These are phyloP conservation scores for Heterobasidion occidentale DNA, from an alignment of 1,284 basidiomycete genomes.

Conservation along the genomic window DNA sequence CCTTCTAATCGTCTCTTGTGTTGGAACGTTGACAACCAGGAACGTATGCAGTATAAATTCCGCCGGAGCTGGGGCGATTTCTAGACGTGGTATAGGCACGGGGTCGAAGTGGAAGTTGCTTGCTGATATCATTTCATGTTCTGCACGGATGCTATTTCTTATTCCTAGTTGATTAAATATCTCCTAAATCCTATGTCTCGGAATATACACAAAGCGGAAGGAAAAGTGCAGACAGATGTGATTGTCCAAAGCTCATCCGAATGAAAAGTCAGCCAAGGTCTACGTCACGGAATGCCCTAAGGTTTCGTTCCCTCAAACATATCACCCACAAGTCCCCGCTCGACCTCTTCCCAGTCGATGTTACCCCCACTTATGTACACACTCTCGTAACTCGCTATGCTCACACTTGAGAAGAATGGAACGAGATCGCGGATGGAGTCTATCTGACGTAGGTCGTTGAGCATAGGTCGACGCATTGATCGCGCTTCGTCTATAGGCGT, in stretches of 20 bases:
- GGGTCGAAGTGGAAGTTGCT: too few species aligned
- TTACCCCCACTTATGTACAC: constrained; percentile 74
- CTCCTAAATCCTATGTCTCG: too few species aligned
- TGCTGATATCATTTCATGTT: too few species aligned
- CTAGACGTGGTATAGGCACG: constrained; percentile 20
- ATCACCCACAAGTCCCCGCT: constrained; percentile 72
- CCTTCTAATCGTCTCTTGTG: constrained; percentile 6
- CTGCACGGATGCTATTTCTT: too few species aligned
- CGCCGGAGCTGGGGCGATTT: constrained; percentile 80
- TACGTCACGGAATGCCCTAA: neutral
- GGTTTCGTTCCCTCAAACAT: constrained; percentile 73
- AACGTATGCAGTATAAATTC: constrained; percentile 80
- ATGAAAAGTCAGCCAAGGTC: neutral
- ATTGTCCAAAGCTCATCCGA: neutral
- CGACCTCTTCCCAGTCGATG: constrained; percentile 85
- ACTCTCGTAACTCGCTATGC: constrained; percentile 84
- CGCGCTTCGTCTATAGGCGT: constrained; percentile 21
- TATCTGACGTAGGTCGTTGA: constrained; percentile 62
- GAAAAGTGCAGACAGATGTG: neutral
- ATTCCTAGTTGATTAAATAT: too few species aligned
- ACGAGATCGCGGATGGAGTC: constrained; percentile 76
- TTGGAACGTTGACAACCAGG: constrained; percentile 38
- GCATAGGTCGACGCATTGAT: constrained; percentile 64
- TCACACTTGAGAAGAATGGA: constrained; percentile 84
- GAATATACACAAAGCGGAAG: neutral